Base-by-base conservation (phyloP, 1,284 basidiomycete genomes). In the Anthracocystis setariae region DNA sequence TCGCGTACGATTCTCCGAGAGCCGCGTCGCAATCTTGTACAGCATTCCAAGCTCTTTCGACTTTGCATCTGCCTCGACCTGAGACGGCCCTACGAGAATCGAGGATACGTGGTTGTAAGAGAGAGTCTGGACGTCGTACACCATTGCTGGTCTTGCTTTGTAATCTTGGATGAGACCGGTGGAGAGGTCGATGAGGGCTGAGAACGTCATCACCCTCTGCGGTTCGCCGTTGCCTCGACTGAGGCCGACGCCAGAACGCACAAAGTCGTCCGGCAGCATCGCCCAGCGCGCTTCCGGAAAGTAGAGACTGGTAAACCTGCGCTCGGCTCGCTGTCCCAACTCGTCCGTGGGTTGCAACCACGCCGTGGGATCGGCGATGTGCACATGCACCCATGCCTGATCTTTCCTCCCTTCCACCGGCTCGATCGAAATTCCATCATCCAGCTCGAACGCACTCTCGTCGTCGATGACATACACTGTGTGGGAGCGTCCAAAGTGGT, bases 391-490 rank as follows among this genome's bases (percentile, higher is more conserved):
- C 96, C 96, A 98, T 50, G 67, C 85, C 77, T 58, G 43, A 0
- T 65, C 62, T 13, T 71, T 60, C 3, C 49, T 3, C 20, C 89
- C 85, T 2, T 84, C 73, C 69, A 91, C 44, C 5, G 47, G 46
- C 54, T 78, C 75, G 46, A 98, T 81, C 0, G 94, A 95, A 33
- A 99, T 80, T 1, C 93, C 96, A 82, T 99, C 96, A 78, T 99
- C 96, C 25, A 98, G 87, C 82, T 99, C 96, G 74, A 90, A 85
- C 0, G 96, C 94, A 5, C 78, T 82, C 0, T 86, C 79, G 73
- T 94, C 92, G 81, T 99, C 96, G 55, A 99, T 90, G 18, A 97
- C 91, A 82, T 90, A 98, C 0, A 94, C 92, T 0, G 89, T 89
- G 55, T 91, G 83, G 62, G 89, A 50, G 15, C 47, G 77, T 12